A percentile compares a stretch with the other conserved stretches of the same genome.
phyloP scores from a whole-genome alignment of 2,329 filamentous ascomycete species.

The Coniosporium tulheliwenetii region DNA sequence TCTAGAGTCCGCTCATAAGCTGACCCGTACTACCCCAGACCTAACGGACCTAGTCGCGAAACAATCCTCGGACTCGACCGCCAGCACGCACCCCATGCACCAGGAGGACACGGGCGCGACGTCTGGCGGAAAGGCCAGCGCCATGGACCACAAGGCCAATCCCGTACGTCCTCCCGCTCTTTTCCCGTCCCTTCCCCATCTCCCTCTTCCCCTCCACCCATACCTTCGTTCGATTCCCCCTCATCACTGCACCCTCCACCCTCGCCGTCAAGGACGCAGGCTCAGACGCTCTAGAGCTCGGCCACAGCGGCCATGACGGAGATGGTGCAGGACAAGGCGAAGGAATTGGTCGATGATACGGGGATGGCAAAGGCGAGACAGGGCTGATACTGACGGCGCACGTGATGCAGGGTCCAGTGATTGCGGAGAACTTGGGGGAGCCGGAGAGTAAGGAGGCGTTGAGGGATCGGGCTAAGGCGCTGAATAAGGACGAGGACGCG shows the following conservation, averaged over 20 bases:
- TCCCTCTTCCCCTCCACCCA: background rate
- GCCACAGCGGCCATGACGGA: no score
- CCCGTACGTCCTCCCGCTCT: conserved; percentile 13
- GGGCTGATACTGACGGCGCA: background rate
- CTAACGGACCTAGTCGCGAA: conserved; percentile 30
- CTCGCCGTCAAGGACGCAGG: no score
- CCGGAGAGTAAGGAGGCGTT: conserved; percentile 32
- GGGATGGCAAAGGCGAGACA: background rate
- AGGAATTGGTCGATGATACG: background rate
- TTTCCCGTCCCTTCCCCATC: background rate
- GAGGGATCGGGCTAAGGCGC: conserved; percentile 32
- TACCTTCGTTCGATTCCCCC: no score
- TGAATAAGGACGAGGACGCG: conserved; percentile 26
- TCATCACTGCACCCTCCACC: no score
- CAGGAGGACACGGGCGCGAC: conserved; percentile 15
- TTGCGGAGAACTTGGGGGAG: conserved; percentile 27
- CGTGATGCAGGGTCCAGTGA: conserved; percentile 25
- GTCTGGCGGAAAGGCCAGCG: conserved; percentile 18
- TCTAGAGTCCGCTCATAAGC: background rate
- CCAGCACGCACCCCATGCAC: conserved; percentile 19
- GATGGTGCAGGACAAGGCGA: no score
- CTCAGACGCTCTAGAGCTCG: no score
- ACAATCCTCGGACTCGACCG: conserved; percentile 24
- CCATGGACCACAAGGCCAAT: conserved; percentile 25
- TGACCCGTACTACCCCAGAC: conserved; percentile 12